Evolutionary conservation across 208 protist species (phyloP).

Genomic region (Acanthamoeba lenticulata): DNA sequence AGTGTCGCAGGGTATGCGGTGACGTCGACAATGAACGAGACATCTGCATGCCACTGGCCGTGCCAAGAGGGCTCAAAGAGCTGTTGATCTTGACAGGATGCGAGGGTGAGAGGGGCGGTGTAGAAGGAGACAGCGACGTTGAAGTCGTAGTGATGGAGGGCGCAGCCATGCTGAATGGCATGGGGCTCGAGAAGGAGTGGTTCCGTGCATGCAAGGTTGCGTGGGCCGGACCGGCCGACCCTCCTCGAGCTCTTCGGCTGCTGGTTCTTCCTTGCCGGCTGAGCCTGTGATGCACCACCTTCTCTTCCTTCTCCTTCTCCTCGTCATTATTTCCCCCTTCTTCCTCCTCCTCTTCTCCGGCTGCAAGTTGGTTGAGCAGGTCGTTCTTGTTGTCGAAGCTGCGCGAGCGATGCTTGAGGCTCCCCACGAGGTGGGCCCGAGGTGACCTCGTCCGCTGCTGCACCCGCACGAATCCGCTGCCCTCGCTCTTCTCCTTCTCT

Average conservation of each 20-base stretch:
- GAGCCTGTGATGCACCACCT: no score
- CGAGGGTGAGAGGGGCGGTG: not conserved
- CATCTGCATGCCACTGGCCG: no score
- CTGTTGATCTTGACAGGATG: no score
- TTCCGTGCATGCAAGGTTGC: not conserved
- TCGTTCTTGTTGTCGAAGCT: constrained; percentile 16
- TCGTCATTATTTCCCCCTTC: no score
- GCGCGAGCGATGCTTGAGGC: not conserved
- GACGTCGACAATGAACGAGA: not conserved
- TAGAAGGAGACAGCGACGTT: not conserved
- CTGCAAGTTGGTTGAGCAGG: not conserved
- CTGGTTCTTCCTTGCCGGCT: not conserved
- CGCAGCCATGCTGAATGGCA: not conserved
- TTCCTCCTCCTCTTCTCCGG: no score
- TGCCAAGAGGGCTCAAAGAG: no score
- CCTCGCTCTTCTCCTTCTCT: constrained; percentile 19
- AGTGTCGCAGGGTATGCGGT: not conserved
- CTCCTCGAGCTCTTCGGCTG: not conserved
- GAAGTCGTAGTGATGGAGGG: not conserved
- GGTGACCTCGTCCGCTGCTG: not conserved
- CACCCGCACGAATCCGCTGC: not conserved
- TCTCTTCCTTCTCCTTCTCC: no score
- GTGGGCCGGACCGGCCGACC: not conserved
- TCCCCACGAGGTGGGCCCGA: not conserved
- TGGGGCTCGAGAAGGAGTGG: constrained; percentile 29